Percentiles rank a stretch among this genome's conserved stretches.
phyloP scores from a whole-genome alignment of 176 grass and related monocot genomes.

The Oryza glumipatula region DNA sequence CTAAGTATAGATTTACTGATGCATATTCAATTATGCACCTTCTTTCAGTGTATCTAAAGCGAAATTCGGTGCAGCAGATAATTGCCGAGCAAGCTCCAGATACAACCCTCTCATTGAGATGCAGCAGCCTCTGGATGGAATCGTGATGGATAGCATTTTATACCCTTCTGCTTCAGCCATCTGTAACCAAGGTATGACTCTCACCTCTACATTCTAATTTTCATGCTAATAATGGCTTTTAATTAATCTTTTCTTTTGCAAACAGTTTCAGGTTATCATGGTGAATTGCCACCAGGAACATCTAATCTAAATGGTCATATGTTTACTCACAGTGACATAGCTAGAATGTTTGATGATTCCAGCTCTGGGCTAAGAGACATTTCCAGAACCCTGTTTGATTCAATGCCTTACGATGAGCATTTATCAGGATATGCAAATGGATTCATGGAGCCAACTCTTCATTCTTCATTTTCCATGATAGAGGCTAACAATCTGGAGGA shows the following conservation, averaged over 20 bases:
- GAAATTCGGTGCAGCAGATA: conserved; percentile 98
- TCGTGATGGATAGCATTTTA: conserved; percentile 49
- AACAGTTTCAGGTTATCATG: conserved; percentile 59
- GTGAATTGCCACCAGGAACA: conserved; percentile 47
- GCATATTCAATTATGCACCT: conserved; percentile 78
- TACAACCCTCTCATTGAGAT: conserved; percentile 90
- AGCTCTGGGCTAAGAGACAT: conserved; percentile 41
- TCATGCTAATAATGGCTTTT: neutral
- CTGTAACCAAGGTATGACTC: conserved; percentile 46
- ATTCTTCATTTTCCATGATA: conserved; percentile 52
- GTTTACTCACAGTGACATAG: conserved; percentile 62
- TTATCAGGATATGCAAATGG: conserved; percentile 36
- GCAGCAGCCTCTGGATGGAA: conserved; percentile 86
- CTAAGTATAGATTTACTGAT: conserved; percentile 76
- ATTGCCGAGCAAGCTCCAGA: conserved; percentile 70
- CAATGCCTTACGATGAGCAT: conserved; percentile 56
- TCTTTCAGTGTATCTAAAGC: conserved; percentile 98
- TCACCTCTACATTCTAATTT: conserved; percentile 8
- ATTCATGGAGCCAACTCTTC: conserved; percentile 46
- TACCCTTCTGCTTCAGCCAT: conserved; percentile 43
- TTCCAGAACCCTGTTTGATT: conserved; percentile 65
- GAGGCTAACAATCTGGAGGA: conserved; percentile 42
- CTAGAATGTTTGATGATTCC: conserved; percentile 53
- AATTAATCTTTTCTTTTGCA: conserved; percentile 27
- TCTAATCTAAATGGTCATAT: conserved; percentile 59